phyloP scores from a whole-genome alignment of 257 asterid genomes.

The Solanum piurae region DNA sequence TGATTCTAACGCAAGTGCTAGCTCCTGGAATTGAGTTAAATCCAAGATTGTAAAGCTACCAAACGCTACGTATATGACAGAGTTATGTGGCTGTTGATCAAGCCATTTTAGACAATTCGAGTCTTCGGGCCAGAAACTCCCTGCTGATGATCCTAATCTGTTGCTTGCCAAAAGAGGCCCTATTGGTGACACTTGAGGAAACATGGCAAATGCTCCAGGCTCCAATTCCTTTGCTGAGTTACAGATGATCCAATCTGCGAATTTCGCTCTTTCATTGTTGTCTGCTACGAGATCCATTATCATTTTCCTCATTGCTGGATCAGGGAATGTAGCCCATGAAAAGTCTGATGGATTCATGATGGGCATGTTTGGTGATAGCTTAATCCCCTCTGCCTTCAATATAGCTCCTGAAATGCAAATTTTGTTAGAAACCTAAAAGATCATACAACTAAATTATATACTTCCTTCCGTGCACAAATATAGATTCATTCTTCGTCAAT shows the following conservation, averaged over 20 bases:
- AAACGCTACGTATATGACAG: constrained; percentile 42
- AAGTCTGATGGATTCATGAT: constrained; percentile 19
- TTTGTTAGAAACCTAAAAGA: background rate
- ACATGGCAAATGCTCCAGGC: constrained; percentile 23
- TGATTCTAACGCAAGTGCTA: constrained; percentile 46
- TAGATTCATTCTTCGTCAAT: background rate
- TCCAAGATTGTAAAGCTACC: constrained; percentile 46
- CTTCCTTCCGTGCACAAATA: too few relatives aligned
- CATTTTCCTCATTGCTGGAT: constrained; percentile 9
- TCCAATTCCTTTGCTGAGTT: constrained; percentile 37
- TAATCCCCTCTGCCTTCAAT: constrained; percentile 23
- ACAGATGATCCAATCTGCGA: constrained; percentile 32
- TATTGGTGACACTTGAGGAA: constrained; percentile 18
- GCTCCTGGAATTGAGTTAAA: constrained; percentile 32
- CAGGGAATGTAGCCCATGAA: constrained; percentile 30
- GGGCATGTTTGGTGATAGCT: constrained; percentile 41
- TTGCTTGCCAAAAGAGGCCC: constrained; percentile 47
- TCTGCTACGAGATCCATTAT: constrained; percentile 5
- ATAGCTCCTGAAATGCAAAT: constrained; percentile 20
- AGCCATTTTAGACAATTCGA: constrained; percentile 38
- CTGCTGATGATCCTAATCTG: constrained; percentile 30
- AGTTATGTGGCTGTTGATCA: constrained; percentile 28
- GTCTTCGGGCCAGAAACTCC: constrained; percentile 45
- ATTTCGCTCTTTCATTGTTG: constrained; percentile 1
- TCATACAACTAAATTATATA: background rate